Evolutionary conservation across 331 rosid genomes (phyloP), one percentile per base, ranked within the genome.

Genomic region (Stylosanthes scabra): DNA sequence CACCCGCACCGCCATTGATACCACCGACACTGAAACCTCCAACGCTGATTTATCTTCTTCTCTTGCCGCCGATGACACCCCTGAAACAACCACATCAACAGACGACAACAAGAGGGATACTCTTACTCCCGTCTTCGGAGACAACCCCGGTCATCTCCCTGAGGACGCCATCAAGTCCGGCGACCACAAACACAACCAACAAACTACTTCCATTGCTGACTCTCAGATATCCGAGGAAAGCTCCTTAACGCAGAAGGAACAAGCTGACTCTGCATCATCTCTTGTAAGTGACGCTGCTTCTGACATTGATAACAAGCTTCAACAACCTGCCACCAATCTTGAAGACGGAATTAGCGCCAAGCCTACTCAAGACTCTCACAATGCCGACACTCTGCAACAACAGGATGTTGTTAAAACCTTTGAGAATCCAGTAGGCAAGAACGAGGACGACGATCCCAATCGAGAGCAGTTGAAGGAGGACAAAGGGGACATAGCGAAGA

Each of bases 61-160:
- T 45, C 1, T 20, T 31, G 56, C 70, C 77, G 61, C 78, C 15
- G 25, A 66, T 13, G 42, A 67, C 57, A 4, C 39, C 27, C 28
- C 56, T 1, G 70, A 60, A 58, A 37, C 80, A 37, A 80, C 27
- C 31, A 20, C 80, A 57, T 34, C 8, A 1, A 51, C 55, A 3
- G 59, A 29, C 0, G 72, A 6, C 1, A 57, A 54, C 10, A 77
- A 31, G 37, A 44, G 49, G 2, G 11, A 9, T 44, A 68, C 47
- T 6, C 46, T 68, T 6, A 37, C 60, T 3, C 58, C 86, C 6
- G 72, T 79, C 0, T 88, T 74, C 4, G 96, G 88, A 68, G 97
- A 87, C 71, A 89, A 84, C 67, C 90, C 96, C 0, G 90, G 93
- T 14, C 86, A 91, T 59, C 90, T 91, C 34, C 97, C 97, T 0